Evolutionary conservation across 306 rosid genomes (phyloP).

Genomic region (Cucurbita ficifolia): DNA sequence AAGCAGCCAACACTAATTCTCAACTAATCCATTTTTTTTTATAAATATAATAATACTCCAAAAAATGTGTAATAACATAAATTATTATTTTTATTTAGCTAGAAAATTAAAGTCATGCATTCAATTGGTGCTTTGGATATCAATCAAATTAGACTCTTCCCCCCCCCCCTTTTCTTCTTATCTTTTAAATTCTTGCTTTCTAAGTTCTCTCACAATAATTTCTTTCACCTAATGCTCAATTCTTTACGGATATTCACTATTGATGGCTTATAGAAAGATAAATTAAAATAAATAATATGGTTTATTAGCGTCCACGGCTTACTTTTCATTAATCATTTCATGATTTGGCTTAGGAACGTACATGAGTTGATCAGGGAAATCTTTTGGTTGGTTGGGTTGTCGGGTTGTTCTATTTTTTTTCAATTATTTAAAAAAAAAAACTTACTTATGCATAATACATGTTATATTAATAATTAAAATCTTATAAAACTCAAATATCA

Average conservation of each 20-base stretch:
- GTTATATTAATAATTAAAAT: too few relatives aligned
- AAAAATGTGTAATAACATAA: too few relatives aligned
- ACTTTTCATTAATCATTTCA: neutral
- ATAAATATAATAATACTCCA: neutral
- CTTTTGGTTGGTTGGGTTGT: too few relatives aligned
- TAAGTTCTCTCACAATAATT: conserved; percentile 7
- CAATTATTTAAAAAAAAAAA: too few relatives aligned
- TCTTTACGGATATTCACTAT: neutral
- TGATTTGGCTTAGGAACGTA: neutral
- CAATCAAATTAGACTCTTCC: neutral
- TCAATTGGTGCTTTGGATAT: neutral
- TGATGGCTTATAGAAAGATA: neutral
- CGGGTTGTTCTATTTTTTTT: too few relatives aligned
- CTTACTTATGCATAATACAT: too few relatives aligned
- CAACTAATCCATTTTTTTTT: neutral
- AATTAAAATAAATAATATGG: neutral
- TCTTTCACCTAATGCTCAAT: conserved; percentile 3
- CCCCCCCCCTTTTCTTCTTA: neutral
- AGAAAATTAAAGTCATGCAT: neutral
- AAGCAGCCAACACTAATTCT: neutral
- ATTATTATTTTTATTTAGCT: neutral
- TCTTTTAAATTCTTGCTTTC: conserved; percentile 1
- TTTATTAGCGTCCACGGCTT: neutral
- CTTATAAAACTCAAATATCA: too few relatives aligned
- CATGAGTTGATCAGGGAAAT: too few relatives aligned